Evolutionary conservation across 495 filamentous ascomycete species (phyloP).

Genomic region (Tuber umbilicatum): DNA sequence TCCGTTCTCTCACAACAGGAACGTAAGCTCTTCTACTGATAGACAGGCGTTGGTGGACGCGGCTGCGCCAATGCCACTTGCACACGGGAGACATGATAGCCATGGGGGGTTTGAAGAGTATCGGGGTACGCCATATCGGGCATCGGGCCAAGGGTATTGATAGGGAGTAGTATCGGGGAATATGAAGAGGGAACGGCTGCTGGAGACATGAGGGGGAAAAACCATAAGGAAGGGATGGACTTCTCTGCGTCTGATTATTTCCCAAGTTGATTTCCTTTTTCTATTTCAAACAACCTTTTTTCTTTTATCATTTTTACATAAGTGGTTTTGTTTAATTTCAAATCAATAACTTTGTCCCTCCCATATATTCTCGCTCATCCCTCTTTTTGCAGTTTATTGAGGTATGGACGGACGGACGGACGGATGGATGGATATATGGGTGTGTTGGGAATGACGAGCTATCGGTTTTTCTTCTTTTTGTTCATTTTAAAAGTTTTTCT

Average conservation of each 20-base stretch:
- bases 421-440: neutral
- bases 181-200: constrained; percentile 15
- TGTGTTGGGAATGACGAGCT: neutral
- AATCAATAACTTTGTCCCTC: constrained; percentile 3
- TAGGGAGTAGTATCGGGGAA: constrained; percentile 9
- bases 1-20: constrained; percentile 11
- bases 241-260: neutral
- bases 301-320: neutral
- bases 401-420: neutral
- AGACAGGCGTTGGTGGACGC: constrained; percentile 13
- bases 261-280: neutral
- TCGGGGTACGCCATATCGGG: constrained; percentile 1
- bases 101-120: constrained; percentile 13
- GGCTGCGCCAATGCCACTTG: constrained; percentile 31
- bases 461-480: constrained; percentile 1
- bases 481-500: neutral
- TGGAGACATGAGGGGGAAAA: constrained; percentile 15
- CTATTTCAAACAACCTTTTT: neutral
- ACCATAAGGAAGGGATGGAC: constrained; percentile 28
- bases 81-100: constrained; percentile 12
- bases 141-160: constrained; percentile 12
- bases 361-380: neutral
- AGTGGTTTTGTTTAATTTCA: constrained; percentile 3
- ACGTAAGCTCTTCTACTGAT: constrained; percentile 11
- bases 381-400: neutral